phyloP scores from a whole-genome alignment of 495 filamentous ascomycete genomes.

The Penicillium nucicola region DNA sequence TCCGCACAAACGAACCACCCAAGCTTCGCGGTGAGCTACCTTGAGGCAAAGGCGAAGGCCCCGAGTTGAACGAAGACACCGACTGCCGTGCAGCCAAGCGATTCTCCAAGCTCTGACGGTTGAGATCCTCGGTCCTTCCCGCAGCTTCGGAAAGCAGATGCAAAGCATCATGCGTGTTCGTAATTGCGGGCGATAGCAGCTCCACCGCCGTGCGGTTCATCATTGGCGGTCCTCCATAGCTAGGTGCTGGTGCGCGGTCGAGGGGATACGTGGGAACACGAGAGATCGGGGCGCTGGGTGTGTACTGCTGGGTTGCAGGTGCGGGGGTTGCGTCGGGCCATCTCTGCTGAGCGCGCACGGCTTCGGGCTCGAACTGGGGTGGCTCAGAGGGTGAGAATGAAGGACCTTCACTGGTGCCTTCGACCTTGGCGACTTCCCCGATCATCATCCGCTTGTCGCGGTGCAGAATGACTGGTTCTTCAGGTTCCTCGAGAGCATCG shows the following conservation, averaged over 20 bases:
- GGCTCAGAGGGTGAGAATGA: slow-evolving; percentile 28
- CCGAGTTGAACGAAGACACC: slow-evolving; percentile 42
- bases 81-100: slow-evolving; percentile 38
- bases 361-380: slow-evolving; percentile 24
- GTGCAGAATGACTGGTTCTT: slow-evolving; percentile 36
- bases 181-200: slow-evolving; percentile 55
- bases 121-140: slow-evolving; percentile 48
- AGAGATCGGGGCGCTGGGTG: slow-evolving; percentile 22
- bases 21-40: slow-evolving; percentile 36
- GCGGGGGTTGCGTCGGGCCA: slow-evolving; percentile 31
- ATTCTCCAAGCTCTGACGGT: slow-evolving; percentile 40
- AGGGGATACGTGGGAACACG: slow-evolving; percentile 27
- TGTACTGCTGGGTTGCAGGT: slow-evolving; percentile 20
- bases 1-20: slow-evolving; percentile 36
- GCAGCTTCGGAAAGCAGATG: slow-evolving; percentile 58
- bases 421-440: slow-evolving; percentile 37
- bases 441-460: slow-evolving; percentile 51
- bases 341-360: slow-evolving; percentile 23
- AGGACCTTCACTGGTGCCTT: slow-evolving; percentile 22
- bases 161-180: slow-evolving; percentile 58
- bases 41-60: slow-evolving; percentile 40
- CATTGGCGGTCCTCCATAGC: slow-evolving; percentile 44
- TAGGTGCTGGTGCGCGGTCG: slow-evolving; percentile 23
- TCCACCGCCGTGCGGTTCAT: slow-evolving; percentile 54
- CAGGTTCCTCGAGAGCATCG: slow-evolving; percentile 59